phyloP scores from a whole-genome alignment of 1,139 yeast species.

The Groenewaldozyma sp. region DNA sequence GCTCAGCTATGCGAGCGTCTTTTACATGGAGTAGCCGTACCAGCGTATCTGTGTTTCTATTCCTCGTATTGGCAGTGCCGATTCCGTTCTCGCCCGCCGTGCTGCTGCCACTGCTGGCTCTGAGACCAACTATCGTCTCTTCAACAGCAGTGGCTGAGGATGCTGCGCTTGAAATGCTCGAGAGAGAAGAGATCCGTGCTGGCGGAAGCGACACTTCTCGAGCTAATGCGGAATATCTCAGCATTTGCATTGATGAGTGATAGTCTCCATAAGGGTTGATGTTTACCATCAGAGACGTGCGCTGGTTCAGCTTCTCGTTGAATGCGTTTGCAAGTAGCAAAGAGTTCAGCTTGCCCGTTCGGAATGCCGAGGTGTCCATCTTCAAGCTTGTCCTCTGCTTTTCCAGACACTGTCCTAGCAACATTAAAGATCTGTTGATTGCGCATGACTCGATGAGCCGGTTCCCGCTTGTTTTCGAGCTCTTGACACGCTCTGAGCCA shows the following conservation, averaged over 20 bases:
- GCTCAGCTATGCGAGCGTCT: constrained; percentile 9
- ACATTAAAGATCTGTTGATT: constrained; percentile 38
- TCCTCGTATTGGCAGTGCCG: constrained; percentile 3
- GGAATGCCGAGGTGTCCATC: constrained; percentile 28
- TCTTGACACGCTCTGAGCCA: constrained; percentile 41
- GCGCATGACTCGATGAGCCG: constrained; percentile 39
- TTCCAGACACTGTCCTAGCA: constrained; percentile 40
- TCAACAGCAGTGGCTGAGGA: constrained; percentile 7
- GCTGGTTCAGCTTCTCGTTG: constrained; percentile 26
- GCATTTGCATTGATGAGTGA: constrained; percentile 45
- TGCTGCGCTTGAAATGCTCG: constrained; percentile 10
- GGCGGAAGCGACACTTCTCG: constrained; percentile 23
- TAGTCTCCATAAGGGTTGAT: constrained; percentile 57
- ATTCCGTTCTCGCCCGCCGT: constrained; percentile 1
- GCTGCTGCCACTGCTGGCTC: neutral
- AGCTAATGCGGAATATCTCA: constrained; percentile 34
- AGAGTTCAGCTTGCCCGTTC: constrained; percentile 41
- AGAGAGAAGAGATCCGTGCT: constrained; percentile 15
- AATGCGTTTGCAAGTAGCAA: constrained; percentile 39
- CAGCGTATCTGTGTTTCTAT: constrained; percentile 4
- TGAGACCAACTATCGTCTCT: neutral
- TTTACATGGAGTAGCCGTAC: constrained; percentile 2
- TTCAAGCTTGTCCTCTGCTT: constrained; percentile 30
- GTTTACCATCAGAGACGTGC: constrained; percentile 38
- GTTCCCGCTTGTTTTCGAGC: constrained; percentile 36